Conservation (phyloP, 768 basidiomycete genomes). For the Coprinopsis marcescibilis region DNA sequence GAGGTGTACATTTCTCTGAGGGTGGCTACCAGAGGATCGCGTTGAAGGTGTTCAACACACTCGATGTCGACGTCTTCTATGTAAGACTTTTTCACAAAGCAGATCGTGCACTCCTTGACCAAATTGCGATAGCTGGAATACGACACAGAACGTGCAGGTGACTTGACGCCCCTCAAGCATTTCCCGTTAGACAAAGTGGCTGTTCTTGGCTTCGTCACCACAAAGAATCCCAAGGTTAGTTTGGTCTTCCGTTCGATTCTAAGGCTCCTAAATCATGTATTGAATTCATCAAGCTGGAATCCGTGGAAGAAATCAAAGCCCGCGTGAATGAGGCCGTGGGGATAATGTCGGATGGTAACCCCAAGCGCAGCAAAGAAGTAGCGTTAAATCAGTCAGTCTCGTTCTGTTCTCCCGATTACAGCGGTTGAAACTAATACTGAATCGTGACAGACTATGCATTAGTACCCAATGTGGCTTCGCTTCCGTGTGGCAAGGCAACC, state of each 20-base stretch:
- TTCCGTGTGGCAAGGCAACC: conserved; percentile 52
- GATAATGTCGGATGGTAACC: conserved; percentile 37
- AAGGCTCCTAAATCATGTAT: neutral
- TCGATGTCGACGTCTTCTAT: conserved; percentile 54
- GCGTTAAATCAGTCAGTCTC: conserved; percentile 47
- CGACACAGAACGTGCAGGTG: conserved; percentile 58
- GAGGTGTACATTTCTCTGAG: conserved; percentile 51
- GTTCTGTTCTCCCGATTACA: conserved; percentile 3
- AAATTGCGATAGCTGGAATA: conserved; percentile 48
- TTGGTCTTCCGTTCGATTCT: neutral
- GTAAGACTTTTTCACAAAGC: conserved; percentile 21
- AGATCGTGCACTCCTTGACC: neutral
- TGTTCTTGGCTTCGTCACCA: conserved; percentile 46
- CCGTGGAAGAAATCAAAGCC: conserved; percentile 40
- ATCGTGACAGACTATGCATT: conserved; percentile 38
- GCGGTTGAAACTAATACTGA: conserved; percentile 2
- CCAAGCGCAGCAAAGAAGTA: conserved; percentile 37
- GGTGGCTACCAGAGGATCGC: conserved; percentile 56
- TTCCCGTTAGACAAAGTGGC: conserved; percentile 43
- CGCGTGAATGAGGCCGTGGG: conserved; percentile 51
- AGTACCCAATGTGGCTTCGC: conserved; percentile 65
- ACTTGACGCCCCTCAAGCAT: conserved; percentile 49
- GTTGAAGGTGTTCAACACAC: conserved; percentile 47
- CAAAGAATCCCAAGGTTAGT: conserved; percentile 38
- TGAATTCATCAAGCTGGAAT: conserved; percentile 36